These are phyloP conservation scores for Tympanopsis confertula DNA, from an alignment of 2,329 filamentous ascomycete species.

Conservation along the genomic window DNA sequence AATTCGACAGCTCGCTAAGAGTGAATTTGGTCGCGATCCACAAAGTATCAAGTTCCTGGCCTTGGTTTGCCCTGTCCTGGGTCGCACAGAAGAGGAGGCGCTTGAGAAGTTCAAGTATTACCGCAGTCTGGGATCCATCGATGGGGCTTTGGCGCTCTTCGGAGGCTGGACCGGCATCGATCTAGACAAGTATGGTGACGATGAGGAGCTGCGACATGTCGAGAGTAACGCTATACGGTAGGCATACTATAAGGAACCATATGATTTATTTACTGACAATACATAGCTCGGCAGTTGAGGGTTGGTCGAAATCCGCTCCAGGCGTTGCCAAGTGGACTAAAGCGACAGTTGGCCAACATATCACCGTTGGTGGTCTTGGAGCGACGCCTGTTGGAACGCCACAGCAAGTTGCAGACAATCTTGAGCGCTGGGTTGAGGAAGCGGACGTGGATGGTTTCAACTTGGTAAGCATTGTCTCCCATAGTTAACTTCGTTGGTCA, in stretches of 20 bases:
- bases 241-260: conserved; percentile 7
- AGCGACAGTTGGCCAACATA: conserved; percentile 54
- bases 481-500: not conserved
- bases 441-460: conserved; percentile 69
- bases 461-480: conserved; percentile 34
- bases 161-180: conserved; percentile 61
- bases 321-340: conserved; percentile 62
- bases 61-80: conserved; percentile 53
- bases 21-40: conserved; percentile 42
- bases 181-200: conserved; percentile 23
- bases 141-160: conserved; percentile 58
- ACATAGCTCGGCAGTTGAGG: conserved; percentile 37
- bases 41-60: conserved; percentile 56
- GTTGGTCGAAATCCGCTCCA: conserved; percentile 37
- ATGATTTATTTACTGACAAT: conserved; percentile 1
- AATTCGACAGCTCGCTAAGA: conserved; percentile 42
- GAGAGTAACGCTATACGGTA: conserved; percentile 28
- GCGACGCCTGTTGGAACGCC: conserved; percentile 54
- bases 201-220: conserved; percentile 24
- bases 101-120: conserved; percentile 51
- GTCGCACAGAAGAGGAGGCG: conserved; percentile 54
- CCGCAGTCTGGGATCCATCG: conserved; percentile 43
- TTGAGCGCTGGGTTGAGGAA: conserved; percentile 57
- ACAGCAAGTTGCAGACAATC: conserved; percentile 50
- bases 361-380: conserved; percentile 57